Evolutionary conservation across 176 grass and related monocot genomes (phyloP).

Genomic region (Thinopyrum elongatum): DNA sequence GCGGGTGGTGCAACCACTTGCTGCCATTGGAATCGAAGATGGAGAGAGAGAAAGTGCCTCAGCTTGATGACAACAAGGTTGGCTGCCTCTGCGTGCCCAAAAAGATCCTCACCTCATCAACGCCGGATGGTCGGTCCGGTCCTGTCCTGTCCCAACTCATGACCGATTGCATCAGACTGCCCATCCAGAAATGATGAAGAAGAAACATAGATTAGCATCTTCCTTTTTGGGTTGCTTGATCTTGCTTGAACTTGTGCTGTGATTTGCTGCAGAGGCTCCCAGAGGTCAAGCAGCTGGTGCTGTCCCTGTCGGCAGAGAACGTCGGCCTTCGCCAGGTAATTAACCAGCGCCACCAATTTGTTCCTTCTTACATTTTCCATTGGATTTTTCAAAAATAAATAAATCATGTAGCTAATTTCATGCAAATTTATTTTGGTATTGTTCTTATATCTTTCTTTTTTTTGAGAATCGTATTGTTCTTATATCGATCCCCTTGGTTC

Average conservation of each 20-base stretch:
- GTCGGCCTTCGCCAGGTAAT: slow-evolving; percentile 53
- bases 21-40: too few relatives aligned
- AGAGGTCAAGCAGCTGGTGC: slow-evolving; percentile 57
- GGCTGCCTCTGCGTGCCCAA: neutral
- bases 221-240: neutral
- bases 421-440: too few relatives aligned
- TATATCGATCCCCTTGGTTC: neutral
- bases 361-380: too few relatives aligned
- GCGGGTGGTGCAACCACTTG: neutral
- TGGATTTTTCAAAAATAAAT: too few relatives aligned
- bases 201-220: too few relatives aligned
- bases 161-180: neutral
- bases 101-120: slow-evolving; percentile 41
- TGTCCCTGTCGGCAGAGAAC: slow-evolving; percentile 52
- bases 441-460: too few relatives aligned
- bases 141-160: neutral
- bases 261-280: slow-evolving; percentile 40
- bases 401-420: too few relatives aligned
- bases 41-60: too few relatives aligned
- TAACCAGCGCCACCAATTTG: neutral
- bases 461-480: too few relatives aligned
- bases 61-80: too few relatives aligned
- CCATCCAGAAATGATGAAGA: too few relatives aligned
- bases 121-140: neutral
- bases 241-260: neutral